Conservation (phyloP, 31 red algal species). For the Asparagopsis taxiformis region DNA sequence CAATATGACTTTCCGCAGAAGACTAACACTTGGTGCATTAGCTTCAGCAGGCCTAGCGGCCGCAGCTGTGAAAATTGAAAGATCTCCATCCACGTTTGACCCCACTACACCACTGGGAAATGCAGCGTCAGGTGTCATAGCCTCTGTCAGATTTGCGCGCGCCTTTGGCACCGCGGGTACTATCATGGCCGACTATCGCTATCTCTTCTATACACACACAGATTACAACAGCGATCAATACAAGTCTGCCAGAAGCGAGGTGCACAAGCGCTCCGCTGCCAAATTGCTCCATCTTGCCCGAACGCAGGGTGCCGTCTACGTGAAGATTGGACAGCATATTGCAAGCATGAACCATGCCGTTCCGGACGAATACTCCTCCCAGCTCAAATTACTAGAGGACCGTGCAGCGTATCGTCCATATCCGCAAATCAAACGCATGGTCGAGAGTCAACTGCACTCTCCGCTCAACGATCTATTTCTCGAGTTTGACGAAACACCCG, state of each 20-base stretch:
- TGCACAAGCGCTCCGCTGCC: conserved; percentile 67
- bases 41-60: too few relatives aligned
- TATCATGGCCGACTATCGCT: conserved; percentile 59
- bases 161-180: conserved; percentile 29
- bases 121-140: conserved; percentile 36
- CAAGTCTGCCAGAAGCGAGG: conserved; percentile 16
- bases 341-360: conserved; percentile 70
- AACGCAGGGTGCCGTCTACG: conserved; percentile 89
- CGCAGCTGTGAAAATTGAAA: conserved; percentile 27
- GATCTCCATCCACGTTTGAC: conserved; percentile 28
- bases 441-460: conserved; percentile 50
- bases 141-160: conserved; percentile 55
- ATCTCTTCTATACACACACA: conserved; percentile 38
- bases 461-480: conserved; percentile 54
- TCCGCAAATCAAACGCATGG: conserved; percentile 44
- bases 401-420: conserved; percentile 69
- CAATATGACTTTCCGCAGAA: too few relatives aligned
- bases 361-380: conserved; percentile 62
- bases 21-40: too few relatives aligned
- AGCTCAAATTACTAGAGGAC: conserved; percentile 65
- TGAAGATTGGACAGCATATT: conserved; percentile 91
- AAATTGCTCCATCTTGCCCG: conserved; percentile 47
- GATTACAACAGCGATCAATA: conserved; percentile 54
- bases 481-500: conserved; percentile 64
- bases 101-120: conserved; percentile 16